These are phyloP conservation scores for Golubevia sp. DNA, from an alignment of 1,284 basidiomycete genomes.

Conservation along the genomic window DNA sequence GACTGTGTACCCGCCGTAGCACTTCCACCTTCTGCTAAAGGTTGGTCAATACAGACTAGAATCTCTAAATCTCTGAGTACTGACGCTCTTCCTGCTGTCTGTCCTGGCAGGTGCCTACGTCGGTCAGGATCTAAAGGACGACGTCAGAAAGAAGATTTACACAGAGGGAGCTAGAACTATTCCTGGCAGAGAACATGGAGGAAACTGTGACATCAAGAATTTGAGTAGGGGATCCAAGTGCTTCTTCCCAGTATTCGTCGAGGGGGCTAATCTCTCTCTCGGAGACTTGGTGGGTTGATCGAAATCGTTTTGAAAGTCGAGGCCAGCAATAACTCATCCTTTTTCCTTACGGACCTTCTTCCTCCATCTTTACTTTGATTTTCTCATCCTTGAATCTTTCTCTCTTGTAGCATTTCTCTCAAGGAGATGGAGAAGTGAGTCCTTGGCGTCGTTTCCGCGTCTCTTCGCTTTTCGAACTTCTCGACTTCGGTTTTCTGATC, in stretches of 20 bases:
- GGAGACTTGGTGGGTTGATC: slow-evolving; percentile 68
- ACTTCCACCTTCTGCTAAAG: slow-evolving; percentile 69
- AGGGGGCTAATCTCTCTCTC: slow-evolving; percentile 76
- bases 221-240: slow-evolving; percentile 67
- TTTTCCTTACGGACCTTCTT: too few relatives aligned
- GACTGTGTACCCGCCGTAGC: slow-evolving; percentile 72
- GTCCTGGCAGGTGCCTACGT: slow-evolving; percentile 77
- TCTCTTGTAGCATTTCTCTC: slow-evolving; percentile 70
- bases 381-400: neutral
- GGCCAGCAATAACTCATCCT: neutral
- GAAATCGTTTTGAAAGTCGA: neutral
- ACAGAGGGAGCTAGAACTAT: slow-evolving; percentile 75
- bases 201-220: slow-evolving; percentile 81
- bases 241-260: slow-evolving; percentile 78
- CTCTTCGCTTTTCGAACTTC: neutral
- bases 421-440: slow-evolving; percentile 76
- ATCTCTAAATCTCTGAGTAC: neutral
- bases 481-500: neutral
- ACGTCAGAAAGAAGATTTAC: slow-evolving; percentile 68
- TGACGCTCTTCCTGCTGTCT: neutral
- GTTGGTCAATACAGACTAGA: too few relatives aligned
- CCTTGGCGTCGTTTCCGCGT: too few relatives aligned
- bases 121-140: slow-evolving; percentile 67
- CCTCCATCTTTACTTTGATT: neutral
- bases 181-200: slow-evolving; percentile 79